Evolutionary conservation across 257 asterid genomes (phyloP).

Genomic region (Ilex asprella): DNA sequence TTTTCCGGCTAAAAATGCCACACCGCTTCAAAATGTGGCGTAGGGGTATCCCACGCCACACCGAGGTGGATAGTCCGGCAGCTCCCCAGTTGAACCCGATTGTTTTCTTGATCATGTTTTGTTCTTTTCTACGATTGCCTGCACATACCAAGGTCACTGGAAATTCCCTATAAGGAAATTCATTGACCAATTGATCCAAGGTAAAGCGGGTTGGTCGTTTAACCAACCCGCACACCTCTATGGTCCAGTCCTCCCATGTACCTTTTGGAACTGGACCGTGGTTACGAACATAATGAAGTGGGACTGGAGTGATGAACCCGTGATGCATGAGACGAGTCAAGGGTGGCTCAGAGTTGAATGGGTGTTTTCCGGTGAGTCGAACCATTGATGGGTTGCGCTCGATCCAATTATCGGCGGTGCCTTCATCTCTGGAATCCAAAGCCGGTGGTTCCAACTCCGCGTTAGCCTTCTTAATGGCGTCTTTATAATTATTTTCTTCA

Average conservation of each 20-base stretch:
- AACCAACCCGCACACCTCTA: constrained; percentile 72
- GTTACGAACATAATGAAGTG: constrained; percentile 95
- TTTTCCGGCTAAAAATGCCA: constrained; percentile 43
- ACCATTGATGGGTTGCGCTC: constrained; percentile 67
- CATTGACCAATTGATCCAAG: constrained; percentile 56
- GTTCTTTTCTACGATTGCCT: constrained; percentile 84
- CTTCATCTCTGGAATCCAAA: constrained; percentile 56
- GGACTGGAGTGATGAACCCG: constrained; percentile 94
- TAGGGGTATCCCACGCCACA: constrained; percentile 88
- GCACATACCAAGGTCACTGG: constrained; percentile 87
- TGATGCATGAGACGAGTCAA: constrained; percentile 74
- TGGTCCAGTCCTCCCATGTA: constrained; percentile 63
- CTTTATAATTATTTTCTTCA: constrained; percentile 19
- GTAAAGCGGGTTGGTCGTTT: constrained; percentile 51
- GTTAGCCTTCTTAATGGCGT: constrained; percentile 34
- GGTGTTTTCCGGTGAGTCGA: constrained; percentile 93
- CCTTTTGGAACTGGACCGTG: constrained; percentile 81
- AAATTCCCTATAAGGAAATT: constrained; percentile 46
- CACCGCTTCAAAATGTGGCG: constrained; percentile 53
- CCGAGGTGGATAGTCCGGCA: constrained; percentile 64
- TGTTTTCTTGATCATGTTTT: constrained; percentile 80
- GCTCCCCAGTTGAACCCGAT: constrained; percentile 95
- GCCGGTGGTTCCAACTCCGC: constrained; percentile 63
- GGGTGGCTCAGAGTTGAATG: constrained; percentile 92
- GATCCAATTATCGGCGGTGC: constrained; percentile 77